Evolutionary conservation across 371 early-diverging fungal genomes (phyloP).

Genomic region (Sporodiniella umbellata): DNA sequence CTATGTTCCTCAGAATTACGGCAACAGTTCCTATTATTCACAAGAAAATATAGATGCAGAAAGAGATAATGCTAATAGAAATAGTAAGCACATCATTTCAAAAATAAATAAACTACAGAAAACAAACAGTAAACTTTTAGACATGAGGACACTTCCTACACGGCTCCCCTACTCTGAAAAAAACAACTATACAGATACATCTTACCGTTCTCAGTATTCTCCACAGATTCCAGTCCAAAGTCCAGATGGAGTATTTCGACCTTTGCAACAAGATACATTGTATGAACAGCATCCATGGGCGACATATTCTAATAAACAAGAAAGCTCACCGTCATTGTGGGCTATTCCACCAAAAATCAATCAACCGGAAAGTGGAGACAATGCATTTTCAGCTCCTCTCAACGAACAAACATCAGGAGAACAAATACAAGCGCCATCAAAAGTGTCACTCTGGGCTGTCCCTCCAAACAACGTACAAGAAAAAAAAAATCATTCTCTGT

Average conservation of each 20-base stretch:
- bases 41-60: conserved; percentile 9
- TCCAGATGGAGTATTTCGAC: conserved; percentile 10
- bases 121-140: neutral
- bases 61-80: conserved; percentile 6
- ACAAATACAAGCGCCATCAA: neutral
- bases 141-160: neutral
- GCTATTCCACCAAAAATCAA: conserved; percentile 1
- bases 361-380: neutral
- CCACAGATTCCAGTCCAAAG: neutral
- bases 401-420: neutral
- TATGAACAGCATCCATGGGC: neutral
- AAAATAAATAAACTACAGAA: neutral
- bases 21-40: conserved; percentile 2
- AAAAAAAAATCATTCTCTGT: conserved; percentile 1
- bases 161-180: conserved; percentile 13
- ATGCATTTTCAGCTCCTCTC: no score
- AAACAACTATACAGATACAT: conserved; percentile 15
- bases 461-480: neutral
- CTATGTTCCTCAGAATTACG: conserved; percentile 4
- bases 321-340: conserved; percentile 3
- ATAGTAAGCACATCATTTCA: neutral
- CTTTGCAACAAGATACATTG: conserved; percentile 13
- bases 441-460: neutral
- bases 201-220: neutral
- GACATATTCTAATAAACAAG: neutral